These are phyloP conservation scores for Aschersonia sp. DNA, from an alignment of 2,329 filamentous ascomycete species.

Conservation along the genomic window DNA sequence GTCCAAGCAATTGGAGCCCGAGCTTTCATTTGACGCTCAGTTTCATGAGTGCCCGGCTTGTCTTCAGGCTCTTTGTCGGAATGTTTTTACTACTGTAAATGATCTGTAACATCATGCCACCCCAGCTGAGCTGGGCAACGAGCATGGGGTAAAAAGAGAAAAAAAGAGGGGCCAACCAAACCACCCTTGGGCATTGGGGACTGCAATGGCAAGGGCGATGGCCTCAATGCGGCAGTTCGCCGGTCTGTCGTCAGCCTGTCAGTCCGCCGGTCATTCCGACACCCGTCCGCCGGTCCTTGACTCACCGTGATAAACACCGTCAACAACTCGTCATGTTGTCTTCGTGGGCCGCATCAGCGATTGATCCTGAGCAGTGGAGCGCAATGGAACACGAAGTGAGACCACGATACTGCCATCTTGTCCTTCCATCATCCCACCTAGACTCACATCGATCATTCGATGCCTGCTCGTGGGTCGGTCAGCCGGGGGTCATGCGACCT, in stretches of 20 bases:
- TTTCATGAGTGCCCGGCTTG: neutral
- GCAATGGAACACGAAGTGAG: neutral
- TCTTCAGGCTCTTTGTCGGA: neutral
- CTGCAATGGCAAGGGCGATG: too few species aligned
- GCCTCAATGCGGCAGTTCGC: too few species aligned
- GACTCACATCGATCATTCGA: neutral
- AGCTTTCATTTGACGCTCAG: neutral
- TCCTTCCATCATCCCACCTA: conserved; percentile 1
- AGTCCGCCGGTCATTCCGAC: too few species aligned
- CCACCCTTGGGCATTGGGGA: too few species aligned
- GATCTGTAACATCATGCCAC: neutral
- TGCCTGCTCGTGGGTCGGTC: neutral
- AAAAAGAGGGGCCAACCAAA: neutral
- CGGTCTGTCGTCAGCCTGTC: too few species aligned
- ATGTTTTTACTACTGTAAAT: neutral
- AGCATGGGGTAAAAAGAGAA: neutral
- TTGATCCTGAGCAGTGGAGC: neutral
- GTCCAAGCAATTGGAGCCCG: neutral
- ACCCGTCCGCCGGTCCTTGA: too few species aligned
- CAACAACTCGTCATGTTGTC: too few species aligned
- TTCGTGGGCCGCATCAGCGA: neutral
- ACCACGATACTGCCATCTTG: conserved; percentile 1
- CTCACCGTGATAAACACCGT: too few species aligned
- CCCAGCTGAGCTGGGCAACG: neutral
- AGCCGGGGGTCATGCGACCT: neutral